Evolutionary conservation across 2,329 filamentous ascomycete species (phyloP).

Genomic region (Cladosporium sp.): DNA sequence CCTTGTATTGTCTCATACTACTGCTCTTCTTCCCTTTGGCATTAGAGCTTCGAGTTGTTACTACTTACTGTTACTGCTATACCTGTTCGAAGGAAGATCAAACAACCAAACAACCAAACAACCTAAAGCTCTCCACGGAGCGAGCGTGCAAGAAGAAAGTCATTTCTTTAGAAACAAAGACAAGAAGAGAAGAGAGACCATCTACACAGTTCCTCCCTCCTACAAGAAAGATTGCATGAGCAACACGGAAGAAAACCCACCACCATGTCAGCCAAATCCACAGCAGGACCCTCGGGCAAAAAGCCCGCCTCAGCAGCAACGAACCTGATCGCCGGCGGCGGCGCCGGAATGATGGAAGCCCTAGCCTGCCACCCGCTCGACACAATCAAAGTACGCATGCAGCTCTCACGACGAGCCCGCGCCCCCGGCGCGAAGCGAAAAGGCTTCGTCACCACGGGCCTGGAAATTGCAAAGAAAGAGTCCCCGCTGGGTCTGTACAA

Average conservation of each 20-base stretch:
- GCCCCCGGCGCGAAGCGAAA: conserved; percentile 75
- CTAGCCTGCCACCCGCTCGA: conserved; percentile 92
- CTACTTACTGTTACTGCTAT: too few species aligned
- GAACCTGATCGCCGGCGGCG: conserved; percentile 91
- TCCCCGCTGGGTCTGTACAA: conserved; percentile 94
- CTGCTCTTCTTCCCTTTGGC: too few species aligned
- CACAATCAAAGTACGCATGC: conserved; percentile 99
- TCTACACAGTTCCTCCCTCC: too few species aligned
- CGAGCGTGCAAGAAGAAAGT: too few species aligned
- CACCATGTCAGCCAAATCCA: conserved; percentile 57
- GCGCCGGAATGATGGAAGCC: conserved; percentile 99
- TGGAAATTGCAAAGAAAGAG: conserved; percentile 82
- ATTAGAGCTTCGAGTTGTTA: too few species aligned
- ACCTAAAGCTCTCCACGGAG: too few species aligned
- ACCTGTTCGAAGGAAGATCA: too few species aligned
- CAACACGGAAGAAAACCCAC: neutral
- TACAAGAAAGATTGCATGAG: neutral
- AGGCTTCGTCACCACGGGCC: conserved; percentile 81
- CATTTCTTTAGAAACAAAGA: too few species aligned
- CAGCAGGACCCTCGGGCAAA: conserved; percentile 57
- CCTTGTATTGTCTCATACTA: too few species aligned
- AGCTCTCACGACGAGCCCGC: conserved; percentile 81
- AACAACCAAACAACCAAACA: too few species aligned
- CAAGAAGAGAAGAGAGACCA: too few species aligned
- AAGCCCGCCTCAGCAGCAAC: conserved; percentile 78